Evolutionary conservation across 768 basidiomycete genomes (phyloP), one percentile per base, ranked within the genome.

Genomic region (Boletales sp.): DNA sequence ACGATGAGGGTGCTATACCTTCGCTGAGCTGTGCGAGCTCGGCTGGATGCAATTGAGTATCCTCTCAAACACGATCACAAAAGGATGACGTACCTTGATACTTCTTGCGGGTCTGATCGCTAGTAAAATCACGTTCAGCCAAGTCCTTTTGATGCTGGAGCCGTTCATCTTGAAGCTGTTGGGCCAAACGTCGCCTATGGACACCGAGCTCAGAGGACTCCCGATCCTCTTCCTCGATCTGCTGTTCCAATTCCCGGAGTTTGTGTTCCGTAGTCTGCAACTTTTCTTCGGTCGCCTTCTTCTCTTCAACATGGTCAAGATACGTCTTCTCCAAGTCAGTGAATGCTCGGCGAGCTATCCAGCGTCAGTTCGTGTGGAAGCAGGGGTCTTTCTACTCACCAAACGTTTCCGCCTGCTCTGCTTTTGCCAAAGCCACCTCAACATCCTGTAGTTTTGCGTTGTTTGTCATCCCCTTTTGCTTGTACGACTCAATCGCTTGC

Each of bases 51-150:
- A 44, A 1, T 44, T 55, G 14, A 57, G 46, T 32, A 50, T 45
- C 45, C 11, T 56, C 40, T 45, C 27, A 32, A 27, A 27, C 17
- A 48, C 30, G 15, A 40, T 40, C 29, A 41, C 4, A 13, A 45
- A 50, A 29, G 10, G 37, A 17, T 27, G 1, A 65, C 48, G 24
- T 67, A 86, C 88, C 81, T 77, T 92, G 89, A 58, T 92, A 90
- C 64, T 89, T 90, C 75, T 90, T 88, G 53, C 86, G 79, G 3
- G 88, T 90, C 64, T 90, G 89, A 55, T 90, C 84, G 30, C 80
- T 76, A 11, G 84, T 71, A 63, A 90, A 88, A 65, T 90, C 88
- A 6, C 87, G 79, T 53, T 90, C 87, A 2, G 80, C 73, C n/a
- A 90, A 75, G 54, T 91, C 87, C 58, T 90, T 86, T 61, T 83